These are phyloP conservation scores for Blastobotrys attinorum DNA, from an alignment of 805 yeast species.

Conservation along the genomic window DNA sequence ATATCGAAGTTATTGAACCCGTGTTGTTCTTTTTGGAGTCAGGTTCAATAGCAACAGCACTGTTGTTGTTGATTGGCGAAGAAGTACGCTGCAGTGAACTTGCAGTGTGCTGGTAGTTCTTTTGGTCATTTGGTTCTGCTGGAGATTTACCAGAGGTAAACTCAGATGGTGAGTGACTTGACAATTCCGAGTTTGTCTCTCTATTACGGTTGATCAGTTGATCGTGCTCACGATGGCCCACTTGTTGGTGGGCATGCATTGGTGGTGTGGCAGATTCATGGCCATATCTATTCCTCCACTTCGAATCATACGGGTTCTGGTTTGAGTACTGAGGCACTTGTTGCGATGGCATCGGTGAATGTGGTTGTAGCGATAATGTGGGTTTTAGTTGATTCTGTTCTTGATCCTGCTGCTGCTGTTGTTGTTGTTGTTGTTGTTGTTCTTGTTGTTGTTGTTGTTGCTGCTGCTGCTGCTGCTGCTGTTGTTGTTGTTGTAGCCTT, in stretches of 20 bases:
- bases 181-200: not conserved
- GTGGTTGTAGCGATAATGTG: not conserved
- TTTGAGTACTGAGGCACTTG: not conserved
- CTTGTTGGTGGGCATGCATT: not conserved
- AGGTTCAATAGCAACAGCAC: not conserved
- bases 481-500: not conserved
- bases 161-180: not conserved
- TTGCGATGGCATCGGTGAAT: not conserved
- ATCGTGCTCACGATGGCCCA: not conserved
- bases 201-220: conserved; percentile 1
- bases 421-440: conserved; percentile 1
- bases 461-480: not conserved
- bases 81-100: not conserved
- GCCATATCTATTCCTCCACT: too few species aligned
- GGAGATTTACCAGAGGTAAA: not conserved
- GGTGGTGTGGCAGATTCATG: not conserved
- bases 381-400: not conserved
- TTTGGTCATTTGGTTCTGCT: not conserved
- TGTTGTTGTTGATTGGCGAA: not conserved
- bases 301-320: too few species aligned
- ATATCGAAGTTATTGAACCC: not conserved
- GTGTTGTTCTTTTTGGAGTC: not conserved
- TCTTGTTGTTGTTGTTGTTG: conserved; percentile 2
- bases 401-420: not conserved
- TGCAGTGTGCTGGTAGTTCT: too few species aligned